Base-by-base conservation (phyloP, 2,329 filamentous ascomycete species). In the Parastagonospora avenae region DNA sequence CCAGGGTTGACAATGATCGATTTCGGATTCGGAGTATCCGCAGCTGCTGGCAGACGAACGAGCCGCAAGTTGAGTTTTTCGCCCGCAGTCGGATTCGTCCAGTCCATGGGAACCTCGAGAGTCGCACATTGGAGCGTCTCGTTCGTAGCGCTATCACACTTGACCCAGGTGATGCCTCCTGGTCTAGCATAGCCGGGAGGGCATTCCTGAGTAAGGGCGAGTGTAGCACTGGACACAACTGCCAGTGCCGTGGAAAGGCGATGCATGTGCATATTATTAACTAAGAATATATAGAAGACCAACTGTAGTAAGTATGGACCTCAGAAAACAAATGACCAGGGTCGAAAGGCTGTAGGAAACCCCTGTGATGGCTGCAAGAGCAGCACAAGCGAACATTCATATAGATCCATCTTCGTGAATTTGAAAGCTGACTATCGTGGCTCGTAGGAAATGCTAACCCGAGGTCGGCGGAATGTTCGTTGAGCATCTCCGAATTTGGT, bases 71-170 rank as follows among this genome's bases (percentile, higher is more conserved):
- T 38, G 40, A 49, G 39, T 8, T 37, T 54, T 6, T 38, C 27
- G 8, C 35, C 36, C 11, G 52, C 40, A 24, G 31, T 36, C 4
- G 48, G 46, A 9, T 49, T 41, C 5, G 49, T 44, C 19, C 48
- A 66, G 51, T 75, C 77, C 60, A 82, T 72, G 0, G 80, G 81
- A 1, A 82, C 72, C 35, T 75, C 67, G 4, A 83, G 62, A 7
- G 76, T 73, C n/a, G 79, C 78, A 54, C 81, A 83, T 58, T 80
- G 71, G 38, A 78, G 16, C 8, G 24, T 14, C 9, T 27, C 15
- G 12, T 16, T 28, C 6, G 31, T 30, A 5, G 14, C 4, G 4
- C 27, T 24, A 6, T 32, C 32, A 29, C 46, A 49, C 19, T 43
- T 24, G n/a, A 24, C 12, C 46, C 46, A 49, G 19, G 15, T n/a